A percentile compares a stretch with the other conserved stretches of the same genome.
Conservation (phyloP, 1,284 basidiomycete genomes). For the Ceratobasidium sp. region DNA sequence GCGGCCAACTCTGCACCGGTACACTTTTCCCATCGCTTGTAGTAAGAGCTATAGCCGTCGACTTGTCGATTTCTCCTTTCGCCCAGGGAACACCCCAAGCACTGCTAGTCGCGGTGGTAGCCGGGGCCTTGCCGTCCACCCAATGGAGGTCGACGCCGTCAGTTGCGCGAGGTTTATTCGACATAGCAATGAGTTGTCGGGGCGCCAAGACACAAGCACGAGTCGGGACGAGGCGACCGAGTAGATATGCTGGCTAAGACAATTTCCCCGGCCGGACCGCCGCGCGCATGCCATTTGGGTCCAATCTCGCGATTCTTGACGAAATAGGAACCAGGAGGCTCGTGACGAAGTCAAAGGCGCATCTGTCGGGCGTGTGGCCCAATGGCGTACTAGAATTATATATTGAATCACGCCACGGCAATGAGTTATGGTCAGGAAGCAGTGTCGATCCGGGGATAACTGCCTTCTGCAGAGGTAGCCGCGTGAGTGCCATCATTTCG, state of each 20-base stretch:
- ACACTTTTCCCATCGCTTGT: slow-evolving; percentile 51
- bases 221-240: background rate
- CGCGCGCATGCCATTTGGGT: slow-evolving; percentile 4
- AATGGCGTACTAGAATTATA: slow-evolving; percentile 33
- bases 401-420: background rate
- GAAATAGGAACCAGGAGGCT: background rate
- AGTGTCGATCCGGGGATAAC: slow-evolving; percentile 6
- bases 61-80: slow-evolving; percentile 57
- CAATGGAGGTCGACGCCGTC: slow-evolving; percentile 54
- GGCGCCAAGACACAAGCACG: slow-evolving; percentile 6
- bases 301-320: slow-evolving; percentile 4
- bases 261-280: slow-evolving; percentile 29
- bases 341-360: background rate
- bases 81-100: slow-evolving; percentile 59
- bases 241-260: slow-evolving; percentile 2
- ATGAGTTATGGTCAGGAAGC: slow-evolving; percentile 9
- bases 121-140: slow-evolving; percentile 55
- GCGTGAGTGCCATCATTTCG: background rate
- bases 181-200: slow-evolving; percentile 19
- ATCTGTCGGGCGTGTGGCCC: slow-evolving; percentile 4
- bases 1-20: slow-evolving; percentile 58
- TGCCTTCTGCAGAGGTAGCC: slow-evolving; percentile 15
- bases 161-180: slow-evolving; percentile 34
- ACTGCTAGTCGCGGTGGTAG: slow-evolving; percentile 53
- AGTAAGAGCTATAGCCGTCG: slow-evolving; percentile 54